Evolutionary conservation across 495 filamentous ascomycete species (phyloP), one percentile per base, ranked within the genome.

Genomic region (Aspergillus avenaceus): DNA sequence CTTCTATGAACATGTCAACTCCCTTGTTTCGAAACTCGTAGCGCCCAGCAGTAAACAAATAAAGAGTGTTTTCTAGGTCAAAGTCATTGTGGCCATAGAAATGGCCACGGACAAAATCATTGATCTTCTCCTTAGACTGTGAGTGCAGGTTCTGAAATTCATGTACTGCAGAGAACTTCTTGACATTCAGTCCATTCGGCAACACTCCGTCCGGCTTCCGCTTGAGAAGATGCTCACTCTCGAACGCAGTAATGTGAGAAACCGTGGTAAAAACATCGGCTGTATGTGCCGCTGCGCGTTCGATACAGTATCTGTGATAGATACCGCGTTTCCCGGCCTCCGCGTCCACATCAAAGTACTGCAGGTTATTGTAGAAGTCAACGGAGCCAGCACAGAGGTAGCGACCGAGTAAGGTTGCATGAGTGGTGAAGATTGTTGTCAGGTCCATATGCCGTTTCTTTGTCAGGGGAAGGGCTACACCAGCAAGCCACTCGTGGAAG

Each of bases 71-170:
- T 28, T 97, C 90, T 8, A 90, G 84, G 51, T 96, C 88, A 54
- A 96, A 97, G 63, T 98, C 89, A 61, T 96, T 96, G 64, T 97
- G 92, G 5, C 93, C 93, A 60, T 97, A 97, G 73, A 98, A 98
- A 65, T 98, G 93, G 2, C 93, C 93, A 28, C 95, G 90, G 22
- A 97, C 90, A 61, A 98, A 98, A 65, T 97, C 95, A 60, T 95
- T 87, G 63, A 98, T 97, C 75, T 95, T 95, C 71, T 93, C 87
- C 71, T 97, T 97, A 36, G 90, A 82, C 68, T 93, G 88, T 57
- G 93, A 89, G 69, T 98, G 93, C 50, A 98, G 75, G 60, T 98
- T 98, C 66, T 98, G 93, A 76, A 98, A 98, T 71, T 98, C 93
- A 72, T 98, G 93, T 69, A 96, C 92, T 6, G 93, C 93, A 27